Evolutionary conservation across 371 early-diverging fungal genomes (phyloP), one percentile per base, ranked within the genome.

Genomic region (Umbelopsis sp.): DNA sequence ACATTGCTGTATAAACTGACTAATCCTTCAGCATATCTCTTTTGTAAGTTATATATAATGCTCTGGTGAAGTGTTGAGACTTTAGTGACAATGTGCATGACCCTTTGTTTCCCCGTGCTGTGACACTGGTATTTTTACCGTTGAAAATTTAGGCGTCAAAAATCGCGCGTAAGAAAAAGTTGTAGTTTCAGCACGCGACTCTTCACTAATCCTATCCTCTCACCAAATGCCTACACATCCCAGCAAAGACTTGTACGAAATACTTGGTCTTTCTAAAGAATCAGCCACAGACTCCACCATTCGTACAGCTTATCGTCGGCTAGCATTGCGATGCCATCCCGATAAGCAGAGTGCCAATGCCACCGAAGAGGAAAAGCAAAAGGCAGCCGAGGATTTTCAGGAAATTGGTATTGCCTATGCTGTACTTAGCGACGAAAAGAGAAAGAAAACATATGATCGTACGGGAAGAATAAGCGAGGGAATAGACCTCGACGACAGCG

Each of bases 271-370:
- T 2, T 65, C 86, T 2, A 76, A 87, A 9, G 77, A 81, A 9
- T 65, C 72, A 4, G 94, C 93, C 2, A 76, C 86, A 7, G 76
- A 77, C 11, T 73, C 79, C 20, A 91, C 91, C 38, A 94, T 98
- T 70, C 93, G 92, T 66, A 91, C 89, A 70, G 94, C 95, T 22
- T 99, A 93, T 76, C 88, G 93, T 44, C 89, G 88, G 70, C 87
- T 96, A 66, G 94, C 94, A 3, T 81, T 95, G 63, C 79, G 86
- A 32, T 80, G 77, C 71, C 94, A 93, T 72, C 96, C 96, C 4
- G 96, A 96, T 72, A 96, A 95, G 69, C 89, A 92, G 65, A 72
- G 84, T 50, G 63, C 77, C 2, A 73, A 70, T 76, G 89, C 76
- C 68, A 88, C 75, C 35, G 89, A 91, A 25, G 70, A 80, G 20